Conservation (phyloP, 140 eudicot species). For the Anethum foeniculum region DNA sequence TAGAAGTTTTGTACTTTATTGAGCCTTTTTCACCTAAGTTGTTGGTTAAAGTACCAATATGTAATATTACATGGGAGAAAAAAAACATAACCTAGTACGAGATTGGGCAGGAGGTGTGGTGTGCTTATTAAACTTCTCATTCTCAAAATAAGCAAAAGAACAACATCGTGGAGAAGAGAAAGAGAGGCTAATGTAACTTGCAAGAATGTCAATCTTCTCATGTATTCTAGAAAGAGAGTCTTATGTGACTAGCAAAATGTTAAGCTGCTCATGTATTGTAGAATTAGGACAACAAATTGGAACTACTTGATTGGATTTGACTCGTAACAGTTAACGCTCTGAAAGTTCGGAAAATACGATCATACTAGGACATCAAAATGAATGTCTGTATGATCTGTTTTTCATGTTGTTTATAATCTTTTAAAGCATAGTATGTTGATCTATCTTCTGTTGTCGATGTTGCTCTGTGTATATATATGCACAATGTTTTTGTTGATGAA, state of each 20-base stretch:
- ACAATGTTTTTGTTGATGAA: not conserved
- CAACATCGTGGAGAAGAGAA: not conserved
- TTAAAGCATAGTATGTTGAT: not conserved
- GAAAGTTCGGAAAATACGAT: not conserved
- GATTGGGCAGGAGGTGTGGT: not conserved
- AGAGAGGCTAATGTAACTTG: not conserved
- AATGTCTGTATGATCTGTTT: not conserved
- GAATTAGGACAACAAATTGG: not conserved
- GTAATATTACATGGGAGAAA: not conserved
- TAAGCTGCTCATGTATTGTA: not conserved
- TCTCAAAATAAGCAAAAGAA: not conserved
- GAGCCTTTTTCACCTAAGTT: not conserved
- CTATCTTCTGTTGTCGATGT: not conserved
- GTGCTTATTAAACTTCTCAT: slow-evolving; percentile 2
- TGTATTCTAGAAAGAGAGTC: not conserved
- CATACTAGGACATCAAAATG: not conserved
- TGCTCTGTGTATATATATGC: not conserved
- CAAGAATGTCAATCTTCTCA: slow-evolving; percentile 1
- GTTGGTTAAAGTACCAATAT: not conserved
- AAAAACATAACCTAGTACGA: not conserved
- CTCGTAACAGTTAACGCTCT: not conserved
- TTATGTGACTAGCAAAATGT: not conserved
- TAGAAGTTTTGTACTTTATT: not conserved
- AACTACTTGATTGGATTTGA: not conserved
- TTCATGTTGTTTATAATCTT: not conserved